A percentile compares a stretch with the other conserved stretches of the same genome.
phyloP scores from a whole-genome alignment of 805 yeast species.

The Kodamaea kaohsiungensis region DNA sequence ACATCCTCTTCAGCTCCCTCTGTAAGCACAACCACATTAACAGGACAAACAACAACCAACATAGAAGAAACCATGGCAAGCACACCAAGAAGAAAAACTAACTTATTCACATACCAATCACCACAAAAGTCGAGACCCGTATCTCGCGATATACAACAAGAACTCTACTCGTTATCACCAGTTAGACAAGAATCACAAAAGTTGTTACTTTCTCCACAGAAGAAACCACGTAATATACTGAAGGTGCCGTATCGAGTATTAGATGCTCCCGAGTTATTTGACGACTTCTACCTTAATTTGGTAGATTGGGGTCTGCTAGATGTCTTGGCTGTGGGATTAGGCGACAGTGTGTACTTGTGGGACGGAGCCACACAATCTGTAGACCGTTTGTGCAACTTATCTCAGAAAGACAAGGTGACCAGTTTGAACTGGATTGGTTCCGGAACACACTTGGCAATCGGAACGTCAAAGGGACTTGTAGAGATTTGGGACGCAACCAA shows the following conservation, averaged over 20 bases:
- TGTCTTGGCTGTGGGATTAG: constrained; percentile 85
- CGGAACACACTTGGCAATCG: constrained; percentile 93
- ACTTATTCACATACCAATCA: constrained; percentile 73
- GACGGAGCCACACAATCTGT: constrained; percentile 85
- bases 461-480: constrained; percentile 82
- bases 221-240: constrained; percentile 72
- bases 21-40: not conserved
- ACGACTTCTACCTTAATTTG: constrained; percentile 87
- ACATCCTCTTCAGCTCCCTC: constrained; percentile 16
- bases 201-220: constrained; percentile 77
- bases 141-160: constrained; percentile 66
- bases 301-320: constrained; percentile 96
- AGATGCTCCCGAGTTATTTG: constrained; percentile 94
- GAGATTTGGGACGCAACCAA: constrained; percentile 94
- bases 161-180: constrained; percentile 78
- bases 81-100: constrained; percentile 51
- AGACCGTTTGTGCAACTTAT: constrained; percentile 71
- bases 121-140: constrained; percentile 65
- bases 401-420: constrained; percentile 67
- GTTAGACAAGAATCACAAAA: constrained; percentile 87
- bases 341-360: constrained; percentile 86
- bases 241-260: constrained; percentile 89
- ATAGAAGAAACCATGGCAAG: constrained; percentile 13
- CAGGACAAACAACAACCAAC: constrained; percentile 21
- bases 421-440: constrained; percentile 91